Conservation (phyloP, 83 land plant species). For the Thuja plicata region DNA sequence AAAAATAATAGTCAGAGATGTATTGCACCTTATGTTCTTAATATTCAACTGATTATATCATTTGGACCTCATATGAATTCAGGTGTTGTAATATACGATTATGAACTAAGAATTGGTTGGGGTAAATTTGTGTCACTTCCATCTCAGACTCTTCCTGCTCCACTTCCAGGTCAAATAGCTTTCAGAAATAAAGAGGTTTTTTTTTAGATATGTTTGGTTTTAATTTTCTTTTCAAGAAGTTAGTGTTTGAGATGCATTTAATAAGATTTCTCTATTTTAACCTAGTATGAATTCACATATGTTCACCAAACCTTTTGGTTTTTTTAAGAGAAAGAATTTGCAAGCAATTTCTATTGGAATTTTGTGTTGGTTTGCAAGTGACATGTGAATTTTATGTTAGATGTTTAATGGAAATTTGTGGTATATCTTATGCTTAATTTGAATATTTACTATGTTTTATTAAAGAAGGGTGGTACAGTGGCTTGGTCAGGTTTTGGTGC, state of each 20-base stretch:
- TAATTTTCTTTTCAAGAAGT: no score
- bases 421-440: neutral
- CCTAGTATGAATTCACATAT: neutral
- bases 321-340: neutral
- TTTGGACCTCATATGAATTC: no score
- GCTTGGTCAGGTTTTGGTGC: no score
- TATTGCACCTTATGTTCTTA: neutral
- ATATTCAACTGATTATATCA: neutral
- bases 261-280: neutral
- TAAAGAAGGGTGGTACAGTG: constrained; percentile 79
- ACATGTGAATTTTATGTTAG: neutral
- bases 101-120: constrained; percentile 99
- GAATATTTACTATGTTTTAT: neutral
- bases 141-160: constrained; percentile 97
- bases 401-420: neutral
- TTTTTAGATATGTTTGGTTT: neutral
- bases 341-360: neutral
- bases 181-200: constrained; percentile 93
- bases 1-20: neutral
- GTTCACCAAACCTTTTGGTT: no score
- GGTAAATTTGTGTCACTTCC: constrained; percentile 98
- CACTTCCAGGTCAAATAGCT: constrained; percentile 99
- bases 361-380: neutral
- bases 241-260: neutral
- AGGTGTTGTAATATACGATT: constrained; percentile 95